Evolutionary conservation across 2,329 filamentous ascomycete species (phyloP), one percentile per base, ranked within the genome.

Genomic region (Elsinoe arachidis): DNA sequence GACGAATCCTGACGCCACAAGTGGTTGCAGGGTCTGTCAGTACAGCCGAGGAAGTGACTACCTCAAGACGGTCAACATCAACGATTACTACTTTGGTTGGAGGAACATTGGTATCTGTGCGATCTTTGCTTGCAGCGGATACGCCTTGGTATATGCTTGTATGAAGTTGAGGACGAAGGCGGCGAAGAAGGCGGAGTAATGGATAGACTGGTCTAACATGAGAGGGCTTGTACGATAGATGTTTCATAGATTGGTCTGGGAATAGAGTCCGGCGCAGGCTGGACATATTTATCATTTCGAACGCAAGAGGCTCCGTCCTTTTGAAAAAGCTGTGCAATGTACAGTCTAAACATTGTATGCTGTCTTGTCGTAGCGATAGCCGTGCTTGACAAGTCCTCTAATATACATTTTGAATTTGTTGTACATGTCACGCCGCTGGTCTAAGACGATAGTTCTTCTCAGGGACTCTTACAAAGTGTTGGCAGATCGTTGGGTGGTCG

Each of bases 71-170:
- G 61, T 88, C 11, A 85, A 87, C 64, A 63, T 88, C 6, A 73
- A 74, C 1, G 75, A 81, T 3, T 81, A 86, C 62, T 80, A 76
- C 60, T 83, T 82, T 62, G 84, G 82, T 0, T 88, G 85, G 85
- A 76, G 85, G 51, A 76, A 88, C 68, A 80, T 81, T 0, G 85
- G 66, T 0, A 82, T 86, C 49, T 76, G 79, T 2, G 78, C 78
- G 1, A 70, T 81, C 4, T 84, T 85, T 61, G 78, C 73, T 1
- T 59, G 81, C 38, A 78, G 75, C 57, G 79, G 76, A 1, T 86
- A 85, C 60, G 71, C 67, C 1, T 56, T 78, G 58, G 76, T 78
- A 1, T 79, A 72, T 61, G 51, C 64, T 26, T 62, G 73, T 34
- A 74, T 74, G 72, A 74, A 73, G 66, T 46, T 73, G 54, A 67